A percentile compares a stretch with the other conserved stretches of the same genome.
These are phyloP conservation scores for Tolypocladium ophioglossoides DNA, from an alignment of 2,329 filamentous ascomycete species.

Conservation along the genomic window DNA sequence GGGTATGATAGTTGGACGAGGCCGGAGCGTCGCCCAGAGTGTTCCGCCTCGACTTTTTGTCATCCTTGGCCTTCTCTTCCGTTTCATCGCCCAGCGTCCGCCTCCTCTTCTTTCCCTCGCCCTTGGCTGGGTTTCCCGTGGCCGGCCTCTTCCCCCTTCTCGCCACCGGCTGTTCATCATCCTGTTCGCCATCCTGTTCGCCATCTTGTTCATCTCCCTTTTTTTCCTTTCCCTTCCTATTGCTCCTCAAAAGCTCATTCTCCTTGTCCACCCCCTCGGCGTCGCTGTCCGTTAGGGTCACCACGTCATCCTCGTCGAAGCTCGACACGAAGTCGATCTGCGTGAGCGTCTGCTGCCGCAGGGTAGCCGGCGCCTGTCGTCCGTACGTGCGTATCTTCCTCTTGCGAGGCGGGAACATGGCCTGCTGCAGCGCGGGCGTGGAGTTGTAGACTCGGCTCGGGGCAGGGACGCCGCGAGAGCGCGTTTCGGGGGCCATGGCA, in stretches of 20 bases:
- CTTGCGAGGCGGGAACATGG: slow-evolving; percentile 25
- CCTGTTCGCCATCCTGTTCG: slow-evolving; percentile 10
- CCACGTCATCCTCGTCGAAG: slow-evolving; percentile 16
- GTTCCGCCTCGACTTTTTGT: slow-evolving; percentile 14
- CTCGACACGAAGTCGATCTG: slow-evolving; percentile 29
- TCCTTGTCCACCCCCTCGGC: slow-evolving; percentile 12
- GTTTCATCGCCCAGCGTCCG: slow-evolving; percentile 16
- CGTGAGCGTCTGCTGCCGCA: slow-evolving; percentile 31
- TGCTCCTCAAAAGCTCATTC: slow-evolving; percentile 3
- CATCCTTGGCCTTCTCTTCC: slow-evolving; percentile 9
- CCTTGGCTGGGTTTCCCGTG: neutral
- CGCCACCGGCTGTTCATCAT: slow-evolving; percentile 12
- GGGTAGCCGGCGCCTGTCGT: slow-evolving; percentile 12
- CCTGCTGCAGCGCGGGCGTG: slow-evolving; percentile 25
- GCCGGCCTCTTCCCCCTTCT: slow-evolving; percentile 12
- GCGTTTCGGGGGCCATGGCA: slow-evolving; percentile 25
- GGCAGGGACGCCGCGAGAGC: slow-evolving; percentile 24
- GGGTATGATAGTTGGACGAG: slow-evolving; percentile 26
- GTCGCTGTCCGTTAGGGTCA: slow-evolving; percentile 16
- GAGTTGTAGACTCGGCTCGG: slow-evolving; percentile 28
- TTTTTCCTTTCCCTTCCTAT: neutral
- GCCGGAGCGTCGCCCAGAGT: slow-evolving; percentile 19
- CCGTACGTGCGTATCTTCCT: slow-evolving; percentile 24
- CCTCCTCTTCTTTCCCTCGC: slow-evolving; percentile 11
- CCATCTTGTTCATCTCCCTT: slow-evolving; percentile 5